Evolutionary conservation across 2,329 filamentous ascomycete species (phyloP), one percentile per base, ranked within the genome.

Genomic region (Ceratocystiopsis minuta): DNA sequence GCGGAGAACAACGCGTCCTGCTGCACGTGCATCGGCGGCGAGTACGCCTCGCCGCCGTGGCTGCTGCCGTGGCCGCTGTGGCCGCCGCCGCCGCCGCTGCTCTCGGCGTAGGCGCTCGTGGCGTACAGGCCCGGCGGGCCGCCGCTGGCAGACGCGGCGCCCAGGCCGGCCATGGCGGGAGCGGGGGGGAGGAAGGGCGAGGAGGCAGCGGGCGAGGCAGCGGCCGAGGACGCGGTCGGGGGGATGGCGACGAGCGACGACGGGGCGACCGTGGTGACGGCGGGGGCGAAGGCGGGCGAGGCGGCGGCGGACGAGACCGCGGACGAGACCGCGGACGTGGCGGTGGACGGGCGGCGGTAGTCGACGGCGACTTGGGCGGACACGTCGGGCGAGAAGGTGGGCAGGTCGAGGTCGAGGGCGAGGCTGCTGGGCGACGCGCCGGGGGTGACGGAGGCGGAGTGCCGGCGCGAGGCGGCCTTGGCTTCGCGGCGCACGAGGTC

Each of bases 401-500:
- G 20, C 20, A 20, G 20, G 20, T 20, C 20, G 20, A n/a, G n/a
- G 20, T 7, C 20, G 20, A 7, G 20, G 20, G 7, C 20, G 20
- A 20, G 4, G n/a, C n/a, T n/a, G n/a, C n/a, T n/a, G n/a, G 34
- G 4, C 15, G 39, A 40, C 1, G 38, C 15, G 16, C 34, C 5
- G 20, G 20, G 16, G 17, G 34, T 20, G 31, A 18, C 14, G 12
- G 24, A 17, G 16, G 38, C 18, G 35, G 37, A 35, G 28, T 16
- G 33, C 37, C 67, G 64, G 39, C 72, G 65, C 10, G 58, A 55
- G 3, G 64, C 61, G 15, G 68, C 55, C 53, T 77, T 78, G 7
- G 68, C 67, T 49, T 73, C 70, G 49, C 73, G 63, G 44, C 75
- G 67, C 37, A 63, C 68, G 49, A 68, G 69, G 49, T 77, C 72